Base-by-base conservation (phyloP, 1,284 basidiomycete species). In the Trametes pubescens region DNA sequence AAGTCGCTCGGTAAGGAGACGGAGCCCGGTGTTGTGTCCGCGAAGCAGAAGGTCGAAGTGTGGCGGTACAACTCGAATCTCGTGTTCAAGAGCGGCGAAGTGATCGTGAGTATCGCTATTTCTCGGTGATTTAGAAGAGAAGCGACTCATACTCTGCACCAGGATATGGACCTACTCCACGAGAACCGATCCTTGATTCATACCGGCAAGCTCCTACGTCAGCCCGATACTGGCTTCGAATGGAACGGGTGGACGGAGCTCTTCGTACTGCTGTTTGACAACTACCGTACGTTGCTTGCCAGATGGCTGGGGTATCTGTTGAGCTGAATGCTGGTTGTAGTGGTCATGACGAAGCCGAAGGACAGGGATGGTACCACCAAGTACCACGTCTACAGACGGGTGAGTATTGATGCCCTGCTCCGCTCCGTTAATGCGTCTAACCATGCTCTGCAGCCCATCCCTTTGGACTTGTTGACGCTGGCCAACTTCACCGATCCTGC, bases 211-310 rank as follows among this genome's bases (percentile, higher is more conserved):
- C 79, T 97, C 18, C 82, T 92, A 60, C 86, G 94, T 48, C 93
- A 96, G 71, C 90, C 94, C 16, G 95, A 97, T 63, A 90, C 86
- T n/a, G 89, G 90, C 14, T 87, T 93, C 61, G 89, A 91, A 74
- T 88, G 86, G 81, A 89, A 84, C 68, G 90, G 88, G 34, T 96
- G 93, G 92, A 90, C 87, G 51, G 95, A 98, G 72, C 80, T 96
- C 2, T 91, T 91, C 69, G 90, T 95, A 4, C 83, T 98, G 62
- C 80, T 98, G 4, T 97, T 98, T 74, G 96, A 98, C 75, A 94
- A 97, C 75, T 98, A 97, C 72, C 77, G 94, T 95, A 71, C 76
- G 92, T 29, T 16, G 13, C 24, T 7, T 11, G 24, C 14, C 69
- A 9, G 51, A 3, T 40, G n/a, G 11, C 32, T 21, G 21, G 16